Evolutionary conservation across 108 stramenopile genomes (phyloP), one percentile per base, ranked within the genome.

Genomic region (Poteriospumella lacustris): DNA sequence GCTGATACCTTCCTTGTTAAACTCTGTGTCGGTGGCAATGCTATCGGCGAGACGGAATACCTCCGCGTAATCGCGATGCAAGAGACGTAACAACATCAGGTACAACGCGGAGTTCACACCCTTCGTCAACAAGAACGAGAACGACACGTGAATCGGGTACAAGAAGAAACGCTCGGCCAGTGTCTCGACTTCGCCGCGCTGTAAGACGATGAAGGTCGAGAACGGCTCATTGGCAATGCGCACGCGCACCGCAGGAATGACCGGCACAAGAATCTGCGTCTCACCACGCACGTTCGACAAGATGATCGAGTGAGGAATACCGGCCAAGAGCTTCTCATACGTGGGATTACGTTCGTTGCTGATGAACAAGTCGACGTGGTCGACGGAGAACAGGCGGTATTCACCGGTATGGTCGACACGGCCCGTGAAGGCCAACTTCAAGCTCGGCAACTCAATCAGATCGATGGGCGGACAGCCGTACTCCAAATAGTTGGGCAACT

Each of bases 81-180:
- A 58, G 26, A 83, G 43, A 1, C 82, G 72, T 2, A 83, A 52
- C 44, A 79, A 39, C 78, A 83, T 79, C 59, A 83, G 60, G 58
- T 83, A 83, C 24, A 79, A 41, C 15, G 82, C 78, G n/a, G 73
- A 75, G 31, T 73, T 36, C 40, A 83, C 33, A 15, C 77, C 77
- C 1, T 36, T 67, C 3, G 78, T 73, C 43, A 36, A 26, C 0
- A 82, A 41, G 39, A 82, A 79, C 42, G 78, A 24, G 19, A 72
- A 60, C 5, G 78, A 79, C 19, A 78, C 72, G 76, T 82, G 82
- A n/a, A 82, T 42, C 0, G 82, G 78, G 44, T 82, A 82, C 40
- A 82, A 34, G 47, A 79, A 82, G 59, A 70, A 82, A 31, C 78
- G 44, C 44, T 72, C 38, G 42, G 78, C 42, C 47, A 79, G 59